Evolutionary conservation across 2,329 filamentous ascomycete species (phyloP).

Genomic region (Colletotrichum echinochloae): DNA sequence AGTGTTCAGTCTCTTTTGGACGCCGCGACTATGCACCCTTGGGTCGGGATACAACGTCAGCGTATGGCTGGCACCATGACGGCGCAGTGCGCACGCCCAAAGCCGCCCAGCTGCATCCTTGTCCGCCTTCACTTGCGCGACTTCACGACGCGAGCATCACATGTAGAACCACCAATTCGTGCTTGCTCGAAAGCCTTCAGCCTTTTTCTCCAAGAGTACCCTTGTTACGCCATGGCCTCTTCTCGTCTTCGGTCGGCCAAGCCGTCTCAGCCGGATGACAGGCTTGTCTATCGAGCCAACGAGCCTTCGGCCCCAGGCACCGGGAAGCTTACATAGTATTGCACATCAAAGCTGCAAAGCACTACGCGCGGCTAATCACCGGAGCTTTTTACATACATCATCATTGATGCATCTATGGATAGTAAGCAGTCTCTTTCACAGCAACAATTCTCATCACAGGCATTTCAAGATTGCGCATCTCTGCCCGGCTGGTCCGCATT

Average conservation of each 20-base stretch:
- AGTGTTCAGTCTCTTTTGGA: neutral
- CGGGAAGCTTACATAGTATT: constrained; percentile 2
- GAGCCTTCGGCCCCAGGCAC: constrained; percentile 35
- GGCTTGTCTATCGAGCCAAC: constrained; percentile 34
- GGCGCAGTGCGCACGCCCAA: constrained; percentile 13
- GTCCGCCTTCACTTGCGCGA: neutral
- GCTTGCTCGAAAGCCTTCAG: neutral
- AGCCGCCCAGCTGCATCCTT: constrained; percentile 5
- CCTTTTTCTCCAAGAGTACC: neutral
- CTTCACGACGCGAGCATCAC: constrained; percentile 26
- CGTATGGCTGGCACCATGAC: neutral
- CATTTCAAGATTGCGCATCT: neutral
- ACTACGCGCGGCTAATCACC: constrained; percentile 16
- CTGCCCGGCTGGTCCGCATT: neutral
- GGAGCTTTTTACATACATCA: neutral
- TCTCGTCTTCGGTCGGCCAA: constrained; percentile 25
- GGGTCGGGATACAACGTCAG: constrained; percentile 3
- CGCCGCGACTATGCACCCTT: neutral
- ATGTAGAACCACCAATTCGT: constrained; percentile 5
- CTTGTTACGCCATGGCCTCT: neutral
- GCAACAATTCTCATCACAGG: constrained; percentile 2
- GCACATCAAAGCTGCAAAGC: constrained; percentile 13
- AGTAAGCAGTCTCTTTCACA: neutral
- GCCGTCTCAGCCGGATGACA: constrained; percentile 37
- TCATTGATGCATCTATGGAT: constrained; percentile 16